Base-by-base conservation (phyloP, 2,329 filamentous ascomycete genomes). In the Pseudopithomyces maydicus region DNA sequence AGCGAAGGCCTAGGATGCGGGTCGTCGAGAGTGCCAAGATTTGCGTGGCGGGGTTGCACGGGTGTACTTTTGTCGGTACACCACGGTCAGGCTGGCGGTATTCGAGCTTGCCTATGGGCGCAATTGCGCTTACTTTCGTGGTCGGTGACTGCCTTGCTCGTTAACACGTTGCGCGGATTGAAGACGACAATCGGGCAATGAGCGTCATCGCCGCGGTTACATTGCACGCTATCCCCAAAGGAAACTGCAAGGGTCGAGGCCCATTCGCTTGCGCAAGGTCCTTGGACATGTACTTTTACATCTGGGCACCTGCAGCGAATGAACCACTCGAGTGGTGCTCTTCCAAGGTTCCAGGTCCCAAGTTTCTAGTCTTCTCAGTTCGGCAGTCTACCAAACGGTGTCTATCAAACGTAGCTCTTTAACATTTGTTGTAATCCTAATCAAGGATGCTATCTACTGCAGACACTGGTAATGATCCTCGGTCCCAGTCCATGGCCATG, bases 401-500 rank as follows among this genome's bases (percentile, higher is more conserved):
- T 8, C 4, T 4, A 29, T 8, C 26, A 29, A 38, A 38, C 19
- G n/a, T 11, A 22, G 11, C 39, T 42, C 19, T 42, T 15, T 42
- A 12, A n/a, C 23, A 33, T 42, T 43, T 14, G 38, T 26, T 2
- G 53, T 54, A 58, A 41, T 57, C 53, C 48, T 57, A 44, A 46
- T 53, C 57, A 41, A 52, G 56, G 51, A 57, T 57, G 52, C 66
- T 68, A 68, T 64, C 66, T 66, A 67, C 55, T 56, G 33, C 41
- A 45, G 12, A 8, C 38, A 11, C 26, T 43, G 35, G 38, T 29
- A 42, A 36, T 55, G n/a, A 14, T 19, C 14, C 43, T 32, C 15
- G 10, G 10, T 17, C 38, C 26, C 39, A 19, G 20, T 20, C 12
- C 43, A 20, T 47, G 20, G 14, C 6, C n/a, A 36, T 36, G 15